phyloP scores from a whole-genome alignment of 768 basidiomycete species.

The Chiua virens region DNA sequence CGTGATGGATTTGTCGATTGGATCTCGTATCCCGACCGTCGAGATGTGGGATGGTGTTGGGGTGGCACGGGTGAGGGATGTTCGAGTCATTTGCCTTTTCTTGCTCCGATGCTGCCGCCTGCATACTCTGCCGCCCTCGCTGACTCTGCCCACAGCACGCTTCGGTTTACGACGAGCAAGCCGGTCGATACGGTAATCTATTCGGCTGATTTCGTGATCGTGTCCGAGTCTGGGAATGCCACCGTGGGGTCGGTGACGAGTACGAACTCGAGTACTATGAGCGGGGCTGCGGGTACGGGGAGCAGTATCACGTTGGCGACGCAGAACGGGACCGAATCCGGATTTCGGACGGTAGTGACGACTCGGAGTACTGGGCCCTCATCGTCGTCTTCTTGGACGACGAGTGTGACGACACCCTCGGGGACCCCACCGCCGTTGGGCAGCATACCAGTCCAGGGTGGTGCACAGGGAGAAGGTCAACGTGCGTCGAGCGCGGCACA shows the following conservation, averaged over 20 bases:
- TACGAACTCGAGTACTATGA: no score
- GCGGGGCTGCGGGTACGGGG: neutral
- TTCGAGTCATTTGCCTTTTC: no score
- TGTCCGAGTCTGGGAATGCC: conserved; percentile 21
- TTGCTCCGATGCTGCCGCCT: no score
- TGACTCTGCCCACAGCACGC: conserved; percentile 20
- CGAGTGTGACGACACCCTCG: neutral
- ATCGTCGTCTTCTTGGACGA: neutral
- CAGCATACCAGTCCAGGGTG: neutral
- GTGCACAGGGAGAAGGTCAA: conserved; percentile 1
- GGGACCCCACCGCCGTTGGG: conserved; percentile 12
- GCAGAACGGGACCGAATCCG: conserved; percentile 2
- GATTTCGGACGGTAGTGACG: conserved; percentile 1
- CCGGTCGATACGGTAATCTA: conserved; percentile 38
- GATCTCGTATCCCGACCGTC: neutral
- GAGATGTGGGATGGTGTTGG: no score
- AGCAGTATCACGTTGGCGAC: conserved; percentile 5
- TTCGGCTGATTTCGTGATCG: conserved; percentile 52
- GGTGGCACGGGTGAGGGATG: no score
- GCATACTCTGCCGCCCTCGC: no score
- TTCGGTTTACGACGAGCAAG: conserved; percentile 32
- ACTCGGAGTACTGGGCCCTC: neutral
- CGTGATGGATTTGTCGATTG: no score
- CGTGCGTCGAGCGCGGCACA: conserved; percentile 20
- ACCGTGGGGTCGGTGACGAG: conserved; percentile 1